Percentiles rank a stretch among this genome's conserved stretches.
Conservation (phyloP, 176 grass and related monocot genomes). For the Musa troglodytarum region DNA sequence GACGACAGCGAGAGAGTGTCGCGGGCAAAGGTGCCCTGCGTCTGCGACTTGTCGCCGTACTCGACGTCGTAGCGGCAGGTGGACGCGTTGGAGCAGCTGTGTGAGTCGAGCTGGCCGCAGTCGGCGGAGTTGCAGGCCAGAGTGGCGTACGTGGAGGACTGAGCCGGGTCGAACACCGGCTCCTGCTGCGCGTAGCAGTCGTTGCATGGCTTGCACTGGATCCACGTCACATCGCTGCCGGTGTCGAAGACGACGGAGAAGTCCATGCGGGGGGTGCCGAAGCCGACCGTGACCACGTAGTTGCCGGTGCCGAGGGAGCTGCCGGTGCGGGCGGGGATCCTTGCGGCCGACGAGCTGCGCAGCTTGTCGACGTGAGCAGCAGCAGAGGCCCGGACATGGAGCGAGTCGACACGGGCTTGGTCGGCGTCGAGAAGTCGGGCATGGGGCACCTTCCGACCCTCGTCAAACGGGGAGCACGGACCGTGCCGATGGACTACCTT, state of each 20-base stretch:
- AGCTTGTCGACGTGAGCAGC: not conserved
- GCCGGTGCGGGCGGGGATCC: constrained; percentile 42
- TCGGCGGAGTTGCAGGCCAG: constrained; percentile 30
- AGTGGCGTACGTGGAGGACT: constrained; percentile 41
- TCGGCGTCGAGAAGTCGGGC: constrained; percentile 41
- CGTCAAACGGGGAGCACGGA: constrained; percentile 39
- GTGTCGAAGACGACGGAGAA: constrained; percentile 66
- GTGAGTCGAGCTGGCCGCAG: constrained; percentile 34
- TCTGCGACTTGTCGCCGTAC: constrained; percentile 61
- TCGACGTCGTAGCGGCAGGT: constrained; percentile 49
- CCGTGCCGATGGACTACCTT: constrained; percentile 48
- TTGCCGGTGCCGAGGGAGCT: constrained; percentile 44
- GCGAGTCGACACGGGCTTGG: constrained; percentile 40
- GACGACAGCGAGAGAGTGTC: constrained; percentile 48
- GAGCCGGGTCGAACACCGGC: constrained; percentile 62
- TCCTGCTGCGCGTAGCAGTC: constrained; percentile 60
- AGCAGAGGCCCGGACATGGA: constrained; percentile 29
- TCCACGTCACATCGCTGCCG: constrained; percentile 81
- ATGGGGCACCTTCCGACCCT: constrained; percentile 13
- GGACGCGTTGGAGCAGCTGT: constrained; percentile 17
- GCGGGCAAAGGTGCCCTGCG: constrained; percentile 43
- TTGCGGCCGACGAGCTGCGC: constrained; percentile 24
- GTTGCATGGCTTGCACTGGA: constrained; percentile 57
- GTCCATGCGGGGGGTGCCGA: constrained; percentile 49
- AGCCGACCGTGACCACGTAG: constrained; percentile 55